Conservation (phyloP, 1,139 yeast species). For the Candida glucosophila region DNA sequence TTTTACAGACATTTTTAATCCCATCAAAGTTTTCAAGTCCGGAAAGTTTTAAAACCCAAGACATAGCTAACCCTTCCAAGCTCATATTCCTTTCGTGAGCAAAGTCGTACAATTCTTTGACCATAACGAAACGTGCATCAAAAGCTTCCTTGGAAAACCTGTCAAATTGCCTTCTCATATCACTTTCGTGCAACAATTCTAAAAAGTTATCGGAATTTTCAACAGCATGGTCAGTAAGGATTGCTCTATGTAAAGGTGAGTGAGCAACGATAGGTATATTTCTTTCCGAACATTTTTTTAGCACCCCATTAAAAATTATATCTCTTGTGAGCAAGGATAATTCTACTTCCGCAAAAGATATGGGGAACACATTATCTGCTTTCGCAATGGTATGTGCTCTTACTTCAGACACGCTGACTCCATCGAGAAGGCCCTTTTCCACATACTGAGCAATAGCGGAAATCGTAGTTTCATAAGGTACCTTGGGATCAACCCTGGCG, state of each 20-base stretch:
- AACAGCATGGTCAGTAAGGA: constrained; percentile 53
- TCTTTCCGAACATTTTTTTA: constrained; percentile 36
- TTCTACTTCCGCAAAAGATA: constrained; percentile 69
- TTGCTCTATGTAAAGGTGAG: constrained; percentile 78
- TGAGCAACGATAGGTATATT: constrained; percentile 63
- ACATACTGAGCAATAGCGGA: constrained; percentile 43
- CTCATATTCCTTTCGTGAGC: constrained; percentile 42
- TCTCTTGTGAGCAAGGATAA: constrained; percentile 61
- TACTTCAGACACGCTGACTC: constrained; percentile 67
- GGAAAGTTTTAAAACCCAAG: constrained; percentile 50
- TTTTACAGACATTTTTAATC: constrained; percentile 37
- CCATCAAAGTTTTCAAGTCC: constrained; percentile 19
- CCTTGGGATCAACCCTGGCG: constrained; percentile 54
- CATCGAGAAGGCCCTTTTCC: constrained; percentile 50
- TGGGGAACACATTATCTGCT: constrained; percentile 43
- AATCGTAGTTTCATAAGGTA: constrained; percentile 42
- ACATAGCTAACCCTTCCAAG: constrained; percentile 61
- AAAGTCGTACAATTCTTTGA: constrained; percentile 33
- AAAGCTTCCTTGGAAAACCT: constrained; percentile 53
- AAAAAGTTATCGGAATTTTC: constrained; percentile 25
- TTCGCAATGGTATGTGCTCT: constrained; percentile 47
- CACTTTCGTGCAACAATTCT: constrained; percentile 42
- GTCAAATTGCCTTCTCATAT: constrained; percentile 44
- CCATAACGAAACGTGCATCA: constrained; percentile 40
- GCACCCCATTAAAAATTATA: constrained; percentile 51